Percentiles rank a stretch among this genome's conserved stretches.
These are phyloP conservation scores for Coelastrella sp. DNA, from an alignment of 139 green algal genomes.

Conservation along the genomic window DNA sequence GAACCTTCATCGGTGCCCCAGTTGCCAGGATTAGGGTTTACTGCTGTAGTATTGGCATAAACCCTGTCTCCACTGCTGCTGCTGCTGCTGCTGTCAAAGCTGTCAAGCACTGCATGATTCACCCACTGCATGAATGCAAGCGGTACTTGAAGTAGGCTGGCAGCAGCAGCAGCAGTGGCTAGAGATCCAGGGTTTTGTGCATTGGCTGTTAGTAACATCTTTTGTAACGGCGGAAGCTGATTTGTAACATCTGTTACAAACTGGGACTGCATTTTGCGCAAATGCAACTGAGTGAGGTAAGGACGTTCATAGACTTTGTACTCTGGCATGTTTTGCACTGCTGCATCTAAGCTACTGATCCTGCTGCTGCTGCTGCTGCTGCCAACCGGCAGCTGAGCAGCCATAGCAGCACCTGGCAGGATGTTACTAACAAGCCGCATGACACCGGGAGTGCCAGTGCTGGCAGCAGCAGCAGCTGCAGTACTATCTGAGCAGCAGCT, in stretches of 20 bases:
- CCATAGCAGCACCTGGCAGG: no score
- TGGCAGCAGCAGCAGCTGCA: neutral
- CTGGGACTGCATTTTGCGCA: neutral
- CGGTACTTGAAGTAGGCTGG: neutral
- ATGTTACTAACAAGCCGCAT: no score
- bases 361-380: neutral
- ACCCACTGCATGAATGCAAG: neutral
- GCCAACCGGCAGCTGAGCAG: neutral
- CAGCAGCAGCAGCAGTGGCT: neutral
- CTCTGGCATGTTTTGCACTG: neutral
- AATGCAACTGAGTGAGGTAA: neutral
- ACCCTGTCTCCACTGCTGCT: neutral
- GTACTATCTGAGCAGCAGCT: neutral
- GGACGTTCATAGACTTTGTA: neutral
- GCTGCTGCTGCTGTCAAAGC: neutral
- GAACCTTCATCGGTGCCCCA: no score
- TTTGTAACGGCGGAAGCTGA: no score
- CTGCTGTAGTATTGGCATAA: neutral
- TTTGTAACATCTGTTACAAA: neutral
- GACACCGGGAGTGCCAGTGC: no score
- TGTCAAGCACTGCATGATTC: neutral
- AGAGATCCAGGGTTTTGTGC: no score
- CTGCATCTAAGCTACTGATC: neutral
- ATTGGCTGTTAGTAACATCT: no score
- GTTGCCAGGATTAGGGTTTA: no score